Conservation (phyloP, 495 filamentous ascomycete species). For the Cercophora scortea region DNA sequence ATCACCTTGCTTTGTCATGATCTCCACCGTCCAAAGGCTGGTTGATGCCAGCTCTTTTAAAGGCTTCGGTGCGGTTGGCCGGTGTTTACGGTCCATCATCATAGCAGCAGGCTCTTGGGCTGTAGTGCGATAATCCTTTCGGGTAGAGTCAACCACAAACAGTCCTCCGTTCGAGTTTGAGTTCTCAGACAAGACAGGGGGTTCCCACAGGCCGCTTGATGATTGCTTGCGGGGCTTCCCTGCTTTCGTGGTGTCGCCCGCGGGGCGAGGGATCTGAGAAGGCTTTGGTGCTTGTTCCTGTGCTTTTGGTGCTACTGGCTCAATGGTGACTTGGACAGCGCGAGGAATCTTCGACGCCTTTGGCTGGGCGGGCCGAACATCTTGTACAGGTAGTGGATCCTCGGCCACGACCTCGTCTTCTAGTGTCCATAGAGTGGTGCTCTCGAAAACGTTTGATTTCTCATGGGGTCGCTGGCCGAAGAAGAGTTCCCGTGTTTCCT, state of each 20-base stretch:
- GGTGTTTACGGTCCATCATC: background rate
- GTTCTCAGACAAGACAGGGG: background rate
- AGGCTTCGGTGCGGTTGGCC: background rate
- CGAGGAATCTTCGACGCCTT: slow-evolving; percentile 11
- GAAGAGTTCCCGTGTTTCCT: slow-evolving; percentile 15
- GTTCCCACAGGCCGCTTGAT: no score
- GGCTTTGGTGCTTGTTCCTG: slow-evolving; percentile 1
- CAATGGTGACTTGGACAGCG: background rate
- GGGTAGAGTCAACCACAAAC: background rate
- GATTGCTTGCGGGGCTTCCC: slow-evolving; percentile 2
- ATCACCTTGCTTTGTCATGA: background rate
- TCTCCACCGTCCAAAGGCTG: background rate
- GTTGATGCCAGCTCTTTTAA: background rate
- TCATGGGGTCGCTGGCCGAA: slow-evolving; percentile 5
- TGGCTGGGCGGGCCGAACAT: slow-evolving; percentile 7
- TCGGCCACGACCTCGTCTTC: slow-evolving; percentile 2
- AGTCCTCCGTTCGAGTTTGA: background rate
- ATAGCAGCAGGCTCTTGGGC: background rate
- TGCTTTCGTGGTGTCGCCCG: slow-evolving; percentile 10
- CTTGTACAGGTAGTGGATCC: no score
- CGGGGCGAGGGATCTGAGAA: slow-evolving; percentile 9
- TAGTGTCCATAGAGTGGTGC: slow-evolving; percentile 15
- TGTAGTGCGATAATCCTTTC: background rate
- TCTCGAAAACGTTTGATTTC: no score
- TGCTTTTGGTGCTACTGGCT: background rate